phyloP scores from a whole-genome alignment of 2,329 filamentous ascomycete species.

The Scedosporium dehoogii region DNA sequence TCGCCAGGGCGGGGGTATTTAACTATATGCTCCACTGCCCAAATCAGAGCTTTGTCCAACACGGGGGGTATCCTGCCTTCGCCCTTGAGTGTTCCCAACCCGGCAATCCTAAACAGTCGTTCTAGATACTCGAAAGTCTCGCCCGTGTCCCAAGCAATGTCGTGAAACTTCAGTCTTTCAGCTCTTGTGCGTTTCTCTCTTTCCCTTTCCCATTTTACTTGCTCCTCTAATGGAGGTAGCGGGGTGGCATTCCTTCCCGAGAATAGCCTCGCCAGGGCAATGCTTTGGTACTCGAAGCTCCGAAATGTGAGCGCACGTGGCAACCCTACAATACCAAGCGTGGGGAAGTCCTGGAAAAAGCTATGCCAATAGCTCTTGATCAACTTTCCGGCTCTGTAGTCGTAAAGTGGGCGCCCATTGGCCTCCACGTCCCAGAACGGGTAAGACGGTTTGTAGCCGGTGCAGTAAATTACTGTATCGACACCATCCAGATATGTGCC shows the following conservation, averaged over 20 bases:
- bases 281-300: conserved; percentile 46
- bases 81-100: conserved; percentile 35
- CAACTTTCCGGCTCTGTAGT: conserved; percentile 36
- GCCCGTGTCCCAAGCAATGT: conserved; percentile 40
- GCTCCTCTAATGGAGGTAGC: conserved; percentile 28
- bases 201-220: conserved; percentile 35
- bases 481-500: conserved; percentile 23
- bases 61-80: conserved; percentile 36
- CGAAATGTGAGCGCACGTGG: conserved; percentile 41
- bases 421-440: conserved; percentile 36
- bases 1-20: neutral
- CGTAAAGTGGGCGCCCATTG: conserved; percentile 37
- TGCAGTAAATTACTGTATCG: conserved; percentile 31
- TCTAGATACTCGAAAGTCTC: conserved; percentile 39
- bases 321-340: conserved; percentile 40
- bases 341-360: conserved; percentile 36
- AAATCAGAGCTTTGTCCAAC: conserved; percentile 30
- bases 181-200: conserved; percentile 20
- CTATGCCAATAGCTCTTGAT: conserved; percentile 40
- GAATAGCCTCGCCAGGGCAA: conserved; percentile 40
- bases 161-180: conserved; percentile 37
- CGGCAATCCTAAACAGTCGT: conserved; percentile 36
- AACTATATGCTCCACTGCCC: conserved; percentile 32
- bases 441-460: conserved; percentile 31
- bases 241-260: conserved; percentile 26